Conservation (phyloP, 345 rosid genomes). For the Mercurialis annua region DNA sequence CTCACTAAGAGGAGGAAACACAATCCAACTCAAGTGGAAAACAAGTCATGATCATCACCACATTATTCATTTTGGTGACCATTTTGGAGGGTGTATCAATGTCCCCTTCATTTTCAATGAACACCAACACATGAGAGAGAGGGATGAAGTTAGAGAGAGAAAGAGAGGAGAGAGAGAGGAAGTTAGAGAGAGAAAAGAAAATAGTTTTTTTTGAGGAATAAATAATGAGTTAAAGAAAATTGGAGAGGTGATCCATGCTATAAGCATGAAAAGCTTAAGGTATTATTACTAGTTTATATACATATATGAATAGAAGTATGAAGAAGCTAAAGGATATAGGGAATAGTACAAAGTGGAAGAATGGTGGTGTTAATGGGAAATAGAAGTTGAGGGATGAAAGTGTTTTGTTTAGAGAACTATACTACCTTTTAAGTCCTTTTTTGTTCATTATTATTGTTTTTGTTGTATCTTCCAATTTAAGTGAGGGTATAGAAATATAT, state of each 20-base stretch:
- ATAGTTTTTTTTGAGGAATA: constrained; percentile 1
- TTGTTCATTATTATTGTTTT: too few relatives aligned
- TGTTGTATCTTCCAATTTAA: too few relatives aligned
- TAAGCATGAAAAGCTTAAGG: neutral
- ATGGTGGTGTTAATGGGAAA: too few relatives aligned
- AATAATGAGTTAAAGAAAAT: neutral
- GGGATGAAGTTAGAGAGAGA: neutral
- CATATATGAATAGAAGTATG: neutral
- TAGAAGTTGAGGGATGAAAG: too few relatives aligned
- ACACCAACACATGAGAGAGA: neutral
- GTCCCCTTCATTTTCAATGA: neutral
- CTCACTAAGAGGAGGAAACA: constrained; percentile 45
- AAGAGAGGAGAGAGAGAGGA: too few relatives aligned
- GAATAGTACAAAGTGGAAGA: too few relatives aligned
- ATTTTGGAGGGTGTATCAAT: neutral
- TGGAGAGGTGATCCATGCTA: neutral
- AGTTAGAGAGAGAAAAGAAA: too few relatives aligned
- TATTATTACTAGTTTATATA: neutral
- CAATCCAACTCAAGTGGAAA: constrained; percentile 13
- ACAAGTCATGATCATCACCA: constrained; percentile 2
- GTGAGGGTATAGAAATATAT: too few relatives aligned
- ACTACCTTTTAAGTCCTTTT: too few relatives aligned
- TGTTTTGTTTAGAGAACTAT: too few relatives aligned
- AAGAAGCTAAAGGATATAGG: too few relatives aligned
- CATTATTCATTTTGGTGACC: constrained; percentile 2